phyloP scores from a whole-genome alignment of 176 grass and related monocot species.

The barley (Hordeum vulgare) region MorexV3_pseudomolecules_assembly NC_058520.1:617941010-617941509 shows the following conservation, averaged over 20 bases:
- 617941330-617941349: neutral
- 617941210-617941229: neutral
- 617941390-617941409: neutral
- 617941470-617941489: slow-evolving; percentile 2
- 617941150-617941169: neutral
- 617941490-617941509: neutral
- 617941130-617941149: neutral
- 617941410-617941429: neutral
- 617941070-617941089: neutral
- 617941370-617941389: neutral
- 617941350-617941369: neutral
- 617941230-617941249: neutral
- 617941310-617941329: neutral
- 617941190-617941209: neutral
- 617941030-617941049: too few species aligned
- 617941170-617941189: neutral
- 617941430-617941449: neutral
- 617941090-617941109: neutral
- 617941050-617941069: neutral
- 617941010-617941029: too few species aligned
- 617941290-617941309: neutral
- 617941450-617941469: neutral
- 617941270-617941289: neutral
- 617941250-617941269: neutral
- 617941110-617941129: neutral